Conservation (phyloP, 2,329 filamentous ascomycete genomes). For the Leptographium lundbergii region DNA sequence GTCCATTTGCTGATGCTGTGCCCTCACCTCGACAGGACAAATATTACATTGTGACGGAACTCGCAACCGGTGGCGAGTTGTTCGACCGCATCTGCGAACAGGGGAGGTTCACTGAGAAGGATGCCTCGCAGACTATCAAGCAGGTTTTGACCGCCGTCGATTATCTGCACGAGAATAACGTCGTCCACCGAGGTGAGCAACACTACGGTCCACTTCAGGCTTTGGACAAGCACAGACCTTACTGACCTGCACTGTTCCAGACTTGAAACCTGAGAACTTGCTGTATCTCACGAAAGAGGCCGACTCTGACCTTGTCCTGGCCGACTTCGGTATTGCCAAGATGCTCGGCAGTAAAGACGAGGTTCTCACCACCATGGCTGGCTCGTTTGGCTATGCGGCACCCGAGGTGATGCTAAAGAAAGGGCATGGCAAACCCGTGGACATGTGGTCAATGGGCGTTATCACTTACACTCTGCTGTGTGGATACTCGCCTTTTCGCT, state of each 20-base stretch:
- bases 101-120: conserved; percentile 96
- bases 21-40: conserved; percentile 58
- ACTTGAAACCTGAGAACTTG: conserved; percentile 95
- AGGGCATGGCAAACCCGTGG: conserved; percentile 93
- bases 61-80: conserved; percentile 89
- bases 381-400: conserved; percentile 94
- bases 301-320: conserved; percentile 78
- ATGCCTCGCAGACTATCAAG: conserved; percentile 88
- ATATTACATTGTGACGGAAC: conserved; percentile 97
- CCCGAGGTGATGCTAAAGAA: conserved; percentile 98
- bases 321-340: conserved; percentile 97
- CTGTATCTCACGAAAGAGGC: conserved; percentile 73
- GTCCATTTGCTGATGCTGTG: not conserved
- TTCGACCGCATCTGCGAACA: conserved; percentile 98
- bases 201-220: not conserved
- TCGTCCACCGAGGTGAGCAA: conserved; percentile 82
- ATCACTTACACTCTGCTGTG: conserved; percentile 98
- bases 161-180: conserved; percentile 87
- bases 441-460: conserved; percentile 98
- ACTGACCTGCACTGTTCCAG: conserved; percentile 30
- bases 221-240: not conserved
- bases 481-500: conserved; percentile 95
- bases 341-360: conserved; percentile 86
- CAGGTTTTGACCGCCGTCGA: conserved; percentile 88
- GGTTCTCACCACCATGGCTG: conserved; percentile 94